Conservation (phyloP, 352 stramenopile genomes). For the Globisporangium abappressorium region DNA sequence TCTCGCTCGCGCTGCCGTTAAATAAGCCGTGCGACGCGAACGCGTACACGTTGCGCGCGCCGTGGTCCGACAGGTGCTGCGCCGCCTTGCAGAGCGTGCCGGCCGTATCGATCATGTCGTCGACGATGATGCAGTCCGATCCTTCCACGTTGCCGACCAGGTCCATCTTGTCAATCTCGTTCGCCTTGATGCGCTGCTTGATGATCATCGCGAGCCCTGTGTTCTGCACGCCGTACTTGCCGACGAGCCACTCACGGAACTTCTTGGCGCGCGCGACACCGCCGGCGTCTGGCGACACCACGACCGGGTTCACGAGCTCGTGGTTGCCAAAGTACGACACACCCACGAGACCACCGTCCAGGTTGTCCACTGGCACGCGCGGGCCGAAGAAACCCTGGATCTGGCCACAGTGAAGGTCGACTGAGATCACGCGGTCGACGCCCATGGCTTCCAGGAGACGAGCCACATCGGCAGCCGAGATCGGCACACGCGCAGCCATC, state of each 20-base stretch:
- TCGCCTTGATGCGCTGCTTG: constrained; percentile 98
- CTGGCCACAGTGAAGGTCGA: constrained; percentile 87
- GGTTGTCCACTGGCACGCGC: constrained; percentile 98
- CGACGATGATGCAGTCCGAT: constrained; percentile 99
- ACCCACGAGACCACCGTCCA: constrained; percentile 94
- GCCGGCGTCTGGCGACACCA: constrained; percentile 98
- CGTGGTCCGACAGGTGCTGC: constrained; percentile 95
- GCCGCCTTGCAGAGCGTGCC: constrained; percentile 98
- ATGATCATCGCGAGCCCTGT: constrained; percentile 99
- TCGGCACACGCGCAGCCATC: constrained; percentile 96
- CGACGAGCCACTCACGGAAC: constrained; percentile 98
- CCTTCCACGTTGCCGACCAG: constrained; percentile 98
- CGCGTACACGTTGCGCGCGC: constrained; percentile 97
- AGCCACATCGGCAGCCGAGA: constrained; percentile 92
- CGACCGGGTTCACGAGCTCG: constrained; percentile 98
- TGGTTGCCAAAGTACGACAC: constrained; percentile 95
- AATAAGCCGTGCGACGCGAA: constrained; percentile 99
- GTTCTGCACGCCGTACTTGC: constrained; percentile 97
- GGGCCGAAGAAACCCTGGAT: constrained; percentile 99
- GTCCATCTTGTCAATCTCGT: constrained; percentile 99
- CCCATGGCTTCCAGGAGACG: constrained; percentile 86
- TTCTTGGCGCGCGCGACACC: constrained; percentile 99
- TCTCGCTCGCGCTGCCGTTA: constrained; percentile 87
- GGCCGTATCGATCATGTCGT: constrained; percentile 99
- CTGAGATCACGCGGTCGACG: constrained; percentile 85